phyloP scores from a whole-genome alignment of 768 basidiomycete genomes.

The Podaxis carcinomalis region DNA sequence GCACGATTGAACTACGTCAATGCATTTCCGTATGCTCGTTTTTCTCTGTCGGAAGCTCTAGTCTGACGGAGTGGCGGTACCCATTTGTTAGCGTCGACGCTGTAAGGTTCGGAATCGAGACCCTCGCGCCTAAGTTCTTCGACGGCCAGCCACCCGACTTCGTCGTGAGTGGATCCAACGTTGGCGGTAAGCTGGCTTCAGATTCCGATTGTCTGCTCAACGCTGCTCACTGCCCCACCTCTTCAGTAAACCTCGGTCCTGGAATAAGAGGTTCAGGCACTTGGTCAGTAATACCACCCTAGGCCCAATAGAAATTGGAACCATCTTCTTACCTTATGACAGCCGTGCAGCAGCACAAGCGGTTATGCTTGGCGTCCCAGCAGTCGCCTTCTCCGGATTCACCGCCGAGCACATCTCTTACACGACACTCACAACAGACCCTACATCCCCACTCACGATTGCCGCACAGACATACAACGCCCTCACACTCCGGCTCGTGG shows the following conservation, averaged over 20 bases:
- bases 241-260: conserved; percentile 26
- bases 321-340: neutral
- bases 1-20: conserved; percentile 34
- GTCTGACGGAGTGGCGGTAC: neutral
- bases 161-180: conserved; percentile 34
- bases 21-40: conserved; percentile 26
- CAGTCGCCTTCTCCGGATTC: conserved; percentile 33
- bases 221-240: neutral
- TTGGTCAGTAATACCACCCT: conserved; percentile 21
- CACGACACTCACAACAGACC: conserved; percentile 33
- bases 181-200: conserved; percentile 18
- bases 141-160: conserved; percentile 28
- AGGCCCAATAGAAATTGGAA: neutral
- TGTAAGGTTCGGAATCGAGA: conserved; percentile 33
- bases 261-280: conserved; percentile 29
- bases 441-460: conserved; percentile 22
- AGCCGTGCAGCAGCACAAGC: conserved; percentile 41
- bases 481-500: conserved; percentile 29
- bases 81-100: conserved; percentile 22
- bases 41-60: neutral
- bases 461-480: conserved; percentile 33
- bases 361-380: conserved; percentile 35
- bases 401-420: conserved; percentile 34
- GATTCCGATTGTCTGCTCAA: neutral
- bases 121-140: conserved; percentile 31